Evolutionary conservation across 192 early-diverging fungal species (phyloP).

Genomic region (Mortierella alpina): DNA sequence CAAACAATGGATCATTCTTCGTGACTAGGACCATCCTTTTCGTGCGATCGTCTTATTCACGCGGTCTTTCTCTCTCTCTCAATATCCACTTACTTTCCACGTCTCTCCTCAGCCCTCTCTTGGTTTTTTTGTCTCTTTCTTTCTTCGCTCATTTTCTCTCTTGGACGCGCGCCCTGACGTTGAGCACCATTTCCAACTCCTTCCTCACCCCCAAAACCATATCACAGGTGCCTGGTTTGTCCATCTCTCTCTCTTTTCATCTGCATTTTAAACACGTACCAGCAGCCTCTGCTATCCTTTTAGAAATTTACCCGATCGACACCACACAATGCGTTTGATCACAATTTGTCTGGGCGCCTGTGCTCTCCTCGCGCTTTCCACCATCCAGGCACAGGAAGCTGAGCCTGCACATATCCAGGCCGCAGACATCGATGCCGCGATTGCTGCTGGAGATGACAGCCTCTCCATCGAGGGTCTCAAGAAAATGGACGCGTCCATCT

Average conservation of each 20-base stretch:
- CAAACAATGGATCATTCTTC: not conserved
- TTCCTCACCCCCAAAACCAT: not conserved
- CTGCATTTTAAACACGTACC: not conserved
- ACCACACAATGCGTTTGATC: constrained; percentile 32
- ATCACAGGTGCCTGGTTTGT: not conserved
- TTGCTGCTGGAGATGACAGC: not conserved
- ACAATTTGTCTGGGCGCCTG: constrained; percentile 24
- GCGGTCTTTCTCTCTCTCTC: not conserved
- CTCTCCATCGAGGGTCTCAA: constrained; percentile 13
- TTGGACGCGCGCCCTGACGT: not conserved
- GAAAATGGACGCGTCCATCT: constrained; percentile 6
- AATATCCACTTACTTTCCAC: not conserved
- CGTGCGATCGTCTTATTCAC: no score
- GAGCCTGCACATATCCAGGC: not conserved
- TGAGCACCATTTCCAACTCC: not conserved
- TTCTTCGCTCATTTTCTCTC: not conserved
- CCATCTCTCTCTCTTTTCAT: not conserved
- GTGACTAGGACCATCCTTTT: not conserved
- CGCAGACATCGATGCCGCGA: not conserved
- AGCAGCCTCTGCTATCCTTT: not conserved
- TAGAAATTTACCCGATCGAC: not conserved
- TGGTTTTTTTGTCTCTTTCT: constrained; percentile 1
- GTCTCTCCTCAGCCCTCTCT: no score
- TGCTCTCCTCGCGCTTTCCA: constrained; percentile 10
- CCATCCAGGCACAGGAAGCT: constrained; percentile 19